Percentiles rank a stretch among this genome's conserved stretches.
Evolutionary conservation across 116 monocot genomes (phyloP).

Genomic region (Papilionanthe hybrid): DNA sequence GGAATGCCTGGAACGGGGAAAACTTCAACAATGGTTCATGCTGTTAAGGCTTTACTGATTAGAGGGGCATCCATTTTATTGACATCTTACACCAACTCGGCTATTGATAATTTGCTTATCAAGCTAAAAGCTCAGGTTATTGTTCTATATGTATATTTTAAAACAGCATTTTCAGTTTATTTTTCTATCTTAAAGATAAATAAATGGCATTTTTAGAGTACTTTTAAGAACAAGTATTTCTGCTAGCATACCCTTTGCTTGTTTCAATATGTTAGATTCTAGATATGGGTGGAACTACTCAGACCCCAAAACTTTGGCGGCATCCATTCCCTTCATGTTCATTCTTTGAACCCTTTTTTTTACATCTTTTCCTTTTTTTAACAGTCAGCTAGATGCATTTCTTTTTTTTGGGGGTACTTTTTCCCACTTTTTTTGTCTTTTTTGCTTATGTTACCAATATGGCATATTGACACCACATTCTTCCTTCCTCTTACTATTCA

Average conservation of each 20-base stretch:
- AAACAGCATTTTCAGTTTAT: background rate
- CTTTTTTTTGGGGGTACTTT: too few species aligned
- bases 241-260: background rate
- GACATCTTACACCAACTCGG: conserved; percentile 95
- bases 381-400: too few species aligned
- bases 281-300: background rate
- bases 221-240: background rate
- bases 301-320: background rate
- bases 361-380: background rate
- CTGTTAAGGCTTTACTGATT: conserved; percentile 84
- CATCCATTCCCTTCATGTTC: background rate
- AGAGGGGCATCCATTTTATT: conserved; percentile 90
- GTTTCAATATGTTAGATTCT: background rate
- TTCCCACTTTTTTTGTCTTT: too few species aligned
- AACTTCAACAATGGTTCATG: conserved; percentile 98
- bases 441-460: too few species aligned
- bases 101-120: conserved; percentile 92
- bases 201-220: background rate
- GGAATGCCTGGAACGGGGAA: conserved; percentile 99
- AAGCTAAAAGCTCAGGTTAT: conserved; percentile 89
- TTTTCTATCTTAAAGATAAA: background rate
- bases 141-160: background rate
- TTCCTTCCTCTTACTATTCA: too few species aligned
- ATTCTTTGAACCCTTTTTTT: background rate
- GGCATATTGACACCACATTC: too few species aligned